phyloP scores from a whole-genome alignment of 768 basidiomycete species.

The Sutorius australiensis region DNA sequence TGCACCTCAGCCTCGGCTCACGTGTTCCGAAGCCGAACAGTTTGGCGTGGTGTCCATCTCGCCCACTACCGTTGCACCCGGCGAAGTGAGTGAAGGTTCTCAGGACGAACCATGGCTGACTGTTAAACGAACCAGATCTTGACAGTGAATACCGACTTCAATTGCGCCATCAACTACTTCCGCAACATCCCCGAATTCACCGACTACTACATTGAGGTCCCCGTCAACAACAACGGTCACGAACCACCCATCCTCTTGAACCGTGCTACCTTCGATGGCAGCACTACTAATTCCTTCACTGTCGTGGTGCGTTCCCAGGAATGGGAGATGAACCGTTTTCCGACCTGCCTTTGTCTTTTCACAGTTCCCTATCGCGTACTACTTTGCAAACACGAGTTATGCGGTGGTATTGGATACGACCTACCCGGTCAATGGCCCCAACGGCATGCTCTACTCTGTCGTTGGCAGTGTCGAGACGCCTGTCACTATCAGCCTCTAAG shows the following conservation, averaged over 20 bases:
- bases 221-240: conserved; percentile 28
- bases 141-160: conserved; percentile 22
- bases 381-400: conserved; percentile 20
- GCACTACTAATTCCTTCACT: conserved; percentile 13
- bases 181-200: conserved; percentile 22
- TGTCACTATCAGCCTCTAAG: conserved; percentile 17
- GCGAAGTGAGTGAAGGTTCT: conserved; percentile 17
- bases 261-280: conserved; percentile 16
- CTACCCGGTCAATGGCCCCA: conserved; percentile 18
- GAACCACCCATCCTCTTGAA: conserved; percentile 30
- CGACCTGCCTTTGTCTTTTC: conserved; percentile 4
- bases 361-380: conserved; percentile 26
- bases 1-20: conserved; percentile 18
- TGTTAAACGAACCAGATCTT: conserved; percentile 11
- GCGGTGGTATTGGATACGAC: conserved; percentile 24
- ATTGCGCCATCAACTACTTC: conserved; percentile 22
- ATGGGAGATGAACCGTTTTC: not conserved
- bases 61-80: conserved; percentile 22
- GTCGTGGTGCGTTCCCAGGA: conserved; percentile 10
- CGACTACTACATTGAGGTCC: conserved; percentile 35
- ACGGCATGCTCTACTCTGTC: conserved; percentile 19
- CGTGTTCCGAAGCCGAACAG: conserved; percentile 20
- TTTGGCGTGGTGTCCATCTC: conserved; percentile 18
- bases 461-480: conserved; percentile 18
- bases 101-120: conserved; percentile 1